These are phyloP conservation scores for Cetradonia linearis DNA, from an alignment of 495 filamentous ascomycete genomes.

Conservation along the genomic window DNA sequence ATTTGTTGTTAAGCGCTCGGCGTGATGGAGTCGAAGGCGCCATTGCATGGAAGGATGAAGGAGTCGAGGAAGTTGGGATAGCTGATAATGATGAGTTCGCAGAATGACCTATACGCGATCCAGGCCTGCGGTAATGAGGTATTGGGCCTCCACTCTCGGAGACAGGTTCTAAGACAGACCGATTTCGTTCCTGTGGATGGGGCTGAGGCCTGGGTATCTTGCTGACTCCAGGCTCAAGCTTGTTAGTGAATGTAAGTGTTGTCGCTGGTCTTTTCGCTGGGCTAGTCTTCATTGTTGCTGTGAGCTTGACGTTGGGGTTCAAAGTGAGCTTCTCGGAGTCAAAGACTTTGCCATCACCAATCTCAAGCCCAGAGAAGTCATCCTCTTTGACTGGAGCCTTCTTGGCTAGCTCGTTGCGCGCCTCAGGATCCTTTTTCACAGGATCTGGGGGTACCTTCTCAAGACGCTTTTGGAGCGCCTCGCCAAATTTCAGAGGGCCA, in stretches of 20 bases:
- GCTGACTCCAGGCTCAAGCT: conserved; percentile 41
- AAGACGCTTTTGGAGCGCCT: conserved; percentile 60
- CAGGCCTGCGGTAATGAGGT: conserved; percentile 45
- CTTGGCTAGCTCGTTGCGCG: conserved; percentile 24
- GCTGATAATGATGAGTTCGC: conserved; percentile 57
- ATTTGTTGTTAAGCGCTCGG: conserved; percentile 46
- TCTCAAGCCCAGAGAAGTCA: conserved; percentile 79
- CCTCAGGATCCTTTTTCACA: conserved; percentile 27
- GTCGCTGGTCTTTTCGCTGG: conserved; percentile 65
- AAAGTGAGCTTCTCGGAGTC: conserved; percentile 66
- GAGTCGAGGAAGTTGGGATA: conserved; percentile 47
- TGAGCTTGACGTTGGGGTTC: conserved; percentile 91
- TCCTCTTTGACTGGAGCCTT: conserved; percentile 46
- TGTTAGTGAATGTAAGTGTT: conserved; percentile 84
- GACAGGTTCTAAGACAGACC: conserved; percentile 80
- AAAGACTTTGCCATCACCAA: conserved; percentile 74
- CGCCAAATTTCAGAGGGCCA: conserved; percentile 70
- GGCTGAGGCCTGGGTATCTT: conserved; percentile 54
- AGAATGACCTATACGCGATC: conserved; percentile 57
- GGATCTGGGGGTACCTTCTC: conserved; percentile 40
- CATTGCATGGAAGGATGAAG: conserved; percentile 22
- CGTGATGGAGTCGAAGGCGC: conserved; percentile 48
- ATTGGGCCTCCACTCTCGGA: conserved; percentile 79
- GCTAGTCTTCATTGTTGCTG: conserved; percentile 53
- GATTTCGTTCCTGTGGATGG: conserved; percentile 50